phyloP scores from a whole-genome alignment of 306 rosid genomes.

The Ormosia emarginata region DNA sequence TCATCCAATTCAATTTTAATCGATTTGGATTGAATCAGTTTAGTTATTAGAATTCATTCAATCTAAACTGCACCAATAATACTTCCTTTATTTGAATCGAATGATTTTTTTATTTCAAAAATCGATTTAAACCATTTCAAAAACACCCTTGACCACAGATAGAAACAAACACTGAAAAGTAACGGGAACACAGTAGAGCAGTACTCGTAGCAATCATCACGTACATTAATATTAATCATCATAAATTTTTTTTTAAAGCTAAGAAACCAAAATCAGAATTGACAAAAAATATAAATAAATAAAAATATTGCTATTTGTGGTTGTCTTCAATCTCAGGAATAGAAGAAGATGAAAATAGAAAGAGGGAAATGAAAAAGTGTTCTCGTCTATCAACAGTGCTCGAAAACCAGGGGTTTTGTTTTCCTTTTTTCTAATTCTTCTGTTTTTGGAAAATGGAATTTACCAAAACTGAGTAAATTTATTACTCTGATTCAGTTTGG shows the following conservation, averaged over 20 bases:
- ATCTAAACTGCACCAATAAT: no score
- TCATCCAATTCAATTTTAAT: no score
- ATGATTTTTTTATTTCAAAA: no score
- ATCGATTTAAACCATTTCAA: no score
- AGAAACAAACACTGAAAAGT: constrained; percentile 16
- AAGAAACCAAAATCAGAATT: neutral
- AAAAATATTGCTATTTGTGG: neutral
- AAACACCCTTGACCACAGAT: neutral
- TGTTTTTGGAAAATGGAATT: neutral
- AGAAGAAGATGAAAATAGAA: neutral
- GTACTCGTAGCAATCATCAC: neutral
- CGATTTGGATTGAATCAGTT: no score
- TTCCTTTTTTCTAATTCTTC: neutral
- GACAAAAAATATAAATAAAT: no score
- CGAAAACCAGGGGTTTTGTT: neutral
- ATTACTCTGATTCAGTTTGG: no score
- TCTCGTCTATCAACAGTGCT: neutral
- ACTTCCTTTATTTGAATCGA: no score
- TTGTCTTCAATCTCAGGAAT: neutral
- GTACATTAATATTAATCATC: neutral
- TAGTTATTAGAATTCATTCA: no score
- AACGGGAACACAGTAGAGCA: neutral
- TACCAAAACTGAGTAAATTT: neutral
- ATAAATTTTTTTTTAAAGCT: neutral
- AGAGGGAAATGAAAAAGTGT: neutral